Evolutionary conservation across 2,329 filamentous ascomycete species (phyloP), one percentile per base, ranked within the genome.

Genomic region (Fusarium pseudograminearum): DNA sequence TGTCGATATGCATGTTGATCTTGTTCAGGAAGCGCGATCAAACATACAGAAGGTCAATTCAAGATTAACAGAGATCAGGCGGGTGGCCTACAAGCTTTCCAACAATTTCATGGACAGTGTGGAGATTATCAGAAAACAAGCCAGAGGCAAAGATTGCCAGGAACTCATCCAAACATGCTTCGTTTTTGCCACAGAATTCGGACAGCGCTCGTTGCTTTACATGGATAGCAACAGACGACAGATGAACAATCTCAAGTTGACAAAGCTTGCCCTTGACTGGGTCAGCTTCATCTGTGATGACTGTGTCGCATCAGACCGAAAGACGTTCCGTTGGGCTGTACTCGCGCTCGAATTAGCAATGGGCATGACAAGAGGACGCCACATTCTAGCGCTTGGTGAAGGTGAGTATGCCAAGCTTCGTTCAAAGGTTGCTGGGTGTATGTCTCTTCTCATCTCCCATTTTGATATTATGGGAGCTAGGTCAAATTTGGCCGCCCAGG

Each of bases 51-150:
- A 97, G 73, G 96, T 99, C 72, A 97, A 98, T 76, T 84, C 90
- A 52, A 92, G 97, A 77, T 83, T 99, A 69, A 95, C 93, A 74
- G 97, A 97, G 78, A 97, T 98, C 74, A 94, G 97, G 74, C 94
- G 94, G 78, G 97, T 97, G 4, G 93, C 95, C 5, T 98, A 97
- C 84, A 97, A 97, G 80, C 86, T 99, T 44, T 97, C 94, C 53
- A 98, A 98, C 80, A 93, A 94, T 9, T 98, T 99, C 80, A 98
- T 99, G 93, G 95, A 98, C 79, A 98, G 94, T 77, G 96, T 99
- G 45, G 93, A 97, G 77, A 93, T 93, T 67, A 96, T 99, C 69
- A 88, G 94, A 69, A 90, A 90, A 72, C 95, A 99, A 79, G 94
- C 94, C 2, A 86, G 87, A 60, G 93, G 91, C 11, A 87, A 95